Conservation (phyloP, 2,329 filamentous ascomycete species). For the Aureobasidium zeae region DNA sequence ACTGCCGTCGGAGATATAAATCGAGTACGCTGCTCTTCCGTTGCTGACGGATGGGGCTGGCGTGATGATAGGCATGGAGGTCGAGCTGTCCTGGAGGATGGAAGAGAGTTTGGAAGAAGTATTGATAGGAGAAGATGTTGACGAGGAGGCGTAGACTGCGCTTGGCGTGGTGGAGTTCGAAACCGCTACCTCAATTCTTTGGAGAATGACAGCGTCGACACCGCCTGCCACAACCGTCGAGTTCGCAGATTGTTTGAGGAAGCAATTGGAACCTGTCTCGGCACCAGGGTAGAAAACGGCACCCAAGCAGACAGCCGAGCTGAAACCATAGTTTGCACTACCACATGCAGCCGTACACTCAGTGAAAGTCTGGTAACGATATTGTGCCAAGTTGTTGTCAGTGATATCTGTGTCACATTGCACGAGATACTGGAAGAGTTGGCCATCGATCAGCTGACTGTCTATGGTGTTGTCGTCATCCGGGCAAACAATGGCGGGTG, state of each 20-base stretch:
- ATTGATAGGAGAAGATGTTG: constrained; percentile 18
- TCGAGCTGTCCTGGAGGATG: constrained; percentile 24
- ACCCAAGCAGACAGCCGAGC: constrained; percentile 26
- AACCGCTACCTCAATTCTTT: constrained; percentile 24
- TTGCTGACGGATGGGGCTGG: constrained; percentile 22
- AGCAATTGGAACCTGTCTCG: constrained; percentile 23
- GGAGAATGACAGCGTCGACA: constrained; percentile 25
- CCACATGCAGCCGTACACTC: constrained; percentile 29
- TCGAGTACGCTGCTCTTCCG: constrained; percentile 21
- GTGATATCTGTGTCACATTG: constrained; percentile 27
- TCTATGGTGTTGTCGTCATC: constrained; percentile 25
- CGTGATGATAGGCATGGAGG: constrained; percentile 25
- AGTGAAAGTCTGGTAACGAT: constrained; percentile 24
- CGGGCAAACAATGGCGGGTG: constrained; percentile 26
- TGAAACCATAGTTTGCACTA: constrained; percentile 23
- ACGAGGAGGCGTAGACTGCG: constrained; percentile 21
- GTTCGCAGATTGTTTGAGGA: constrained; percentile 25
- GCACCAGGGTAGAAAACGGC: constrained; percentile 25
- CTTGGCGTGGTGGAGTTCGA: constrained; percentile 20
- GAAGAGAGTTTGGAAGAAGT: constrained; percentile 21
- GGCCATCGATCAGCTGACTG: constrained; percentile 26
- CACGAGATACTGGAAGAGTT: constrained; percentile 28
- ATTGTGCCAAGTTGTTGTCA: constrained; percentile 21
- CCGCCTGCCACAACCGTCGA: constrained; percentile 21
- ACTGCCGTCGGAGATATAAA: constrained; percentile 24